Base-by-base conservation (phyloP, 176 grass and related monocot genomes). In the Secale cereale region DNA sequence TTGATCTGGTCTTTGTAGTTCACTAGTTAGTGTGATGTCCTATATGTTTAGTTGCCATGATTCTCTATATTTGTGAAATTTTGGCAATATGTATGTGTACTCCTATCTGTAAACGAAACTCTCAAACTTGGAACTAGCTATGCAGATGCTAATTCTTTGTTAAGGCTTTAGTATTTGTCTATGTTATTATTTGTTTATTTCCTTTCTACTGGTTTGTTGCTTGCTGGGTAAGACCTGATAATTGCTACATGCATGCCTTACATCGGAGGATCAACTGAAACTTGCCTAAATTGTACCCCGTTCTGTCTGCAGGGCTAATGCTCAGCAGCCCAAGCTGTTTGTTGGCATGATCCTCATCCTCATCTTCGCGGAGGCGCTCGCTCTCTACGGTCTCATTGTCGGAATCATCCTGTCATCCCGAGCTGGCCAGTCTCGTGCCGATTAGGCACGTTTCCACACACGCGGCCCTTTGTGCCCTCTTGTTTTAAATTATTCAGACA, bases 311-410 rank as follows among this genome's bases (percentile, higher is more conserved):
- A 92, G 90, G 79, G 90, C 90, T 0, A 92, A 92, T 17, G 86
- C 90, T 0, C 90, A 92, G 50, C 90, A 92, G 80, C 90, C 86
- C 1, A 92, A 92, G 68, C 61, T 89, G 22, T 92, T 89, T 2
- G 90, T 89, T 20, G 90, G 90, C 60, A 92, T 92, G 90, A 92
- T 92, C 46, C 90, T 92, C 69, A 92, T 92, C 84, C 87, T 92
- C 27, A 89, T 92, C 12, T 92, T 92, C 0, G 86, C 90, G 0
- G 86, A 92, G 22, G 90, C 90, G 3, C 86, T 89, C 7, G 90
- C 86, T 17, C 87, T 92, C 4, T 92, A 89, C 6, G 90, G 90
- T 9, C 90, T 92, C 46, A 89, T 92, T 0, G 90, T 92, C 0
- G 90, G 90, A 50, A 89, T 89, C 61, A 92, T 92, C 61, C 87